Conservation (phyloP, 306 rosid species). For the Glycine soja region DNA sequence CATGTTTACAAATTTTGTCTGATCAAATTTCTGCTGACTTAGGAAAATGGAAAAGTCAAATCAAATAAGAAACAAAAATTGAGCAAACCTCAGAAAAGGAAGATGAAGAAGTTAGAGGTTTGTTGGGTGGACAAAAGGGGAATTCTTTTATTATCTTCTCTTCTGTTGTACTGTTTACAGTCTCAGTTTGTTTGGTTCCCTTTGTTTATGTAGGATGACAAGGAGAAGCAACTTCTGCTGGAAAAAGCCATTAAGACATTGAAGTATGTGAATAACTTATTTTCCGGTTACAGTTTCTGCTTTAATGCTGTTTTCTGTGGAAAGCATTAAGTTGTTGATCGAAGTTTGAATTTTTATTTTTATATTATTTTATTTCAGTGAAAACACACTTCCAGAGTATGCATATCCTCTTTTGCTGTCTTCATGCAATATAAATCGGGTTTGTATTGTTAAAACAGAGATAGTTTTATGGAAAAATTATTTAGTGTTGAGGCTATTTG, state of each 20-base stretch:
- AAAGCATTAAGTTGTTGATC: slow-evolving; percentile 20
- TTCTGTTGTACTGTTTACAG: slow-evolving; percentile 8
- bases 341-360: background rate
- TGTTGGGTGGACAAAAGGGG: slow-evolving; percentile 25
- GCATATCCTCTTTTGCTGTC: slow-evolving; percentile 79
- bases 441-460: slow-evolving; percentile 49
- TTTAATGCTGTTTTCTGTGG: background rate
- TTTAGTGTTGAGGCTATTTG: slow-evolving; percentile 13
- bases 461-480: slow-evolving; percentile 24
- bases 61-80: slow-evolving; percentile 59
- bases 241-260: slow-evolving; percentile 69
- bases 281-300: background rate
- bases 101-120: slow-evolving; percentile 82
- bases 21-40: slow-evolving; percentile 31
- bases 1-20: background rate
- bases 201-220: slow-evolving; percentile 65
- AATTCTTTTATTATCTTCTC: slow-evolving; percentile 33
- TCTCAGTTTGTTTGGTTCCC: slow-evolving; percentile 37
- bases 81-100: slow-evolving; percentile 78
- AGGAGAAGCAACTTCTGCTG: slow-evolving; percentile 63
- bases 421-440: slow-evolving; percentile 71
- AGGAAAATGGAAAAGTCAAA: slow-evolving; percentile 53
- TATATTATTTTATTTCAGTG: slow-evolving; percentile 57
- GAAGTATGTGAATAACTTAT: slow-evolving; percentile 57
- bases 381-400: slow-evolving; percentile 72